Evolutionary conservation across 2,329 filamentous ascomycete species (phyloP), one percentile per base, ranked within the genome.

Genomic region (Colletotrichum nymphaeae): DNA sequence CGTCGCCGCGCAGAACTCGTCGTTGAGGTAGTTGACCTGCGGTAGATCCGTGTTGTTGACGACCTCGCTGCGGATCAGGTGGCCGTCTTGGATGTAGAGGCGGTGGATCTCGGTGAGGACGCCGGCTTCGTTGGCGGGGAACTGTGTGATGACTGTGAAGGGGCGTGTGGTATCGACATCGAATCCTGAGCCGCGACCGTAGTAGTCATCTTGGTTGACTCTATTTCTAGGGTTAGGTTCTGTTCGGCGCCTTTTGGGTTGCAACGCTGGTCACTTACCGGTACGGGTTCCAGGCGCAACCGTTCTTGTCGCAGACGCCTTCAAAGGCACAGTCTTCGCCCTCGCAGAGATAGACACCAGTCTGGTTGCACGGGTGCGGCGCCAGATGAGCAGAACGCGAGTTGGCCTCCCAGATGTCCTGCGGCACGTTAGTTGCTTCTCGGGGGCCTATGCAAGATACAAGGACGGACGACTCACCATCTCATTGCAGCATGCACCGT

Each of bases 381-480:
- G 87, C 86, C 19, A 87, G 78, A 9, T 83, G 82, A 22, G 81
- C 85, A 5, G 88, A 79, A 4, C 79, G 79, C 24, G 81, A 81
- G 80, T 89, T 89, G 63, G 87, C 87, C 72, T 89, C 87, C 86
- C 87, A 89, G 75, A 89, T 88, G 70, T 89, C 88, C 74, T 75
- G 24, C 7, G 8, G 1, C 16, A 3, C 73, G 14, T 72, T 53
- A 46, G 26, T n/a, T 26, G 6, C 14, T 24, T 37, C n/a, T 53
- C 0, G 16, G 2, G 53, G 5, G 14, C 24, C n/a, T 16, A n/a
- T 32, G 28, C 16, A 22, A 14, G 26, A 12, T 11, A 4, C 19
- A 9, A 19, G 16, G n/a, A 37, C 26, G 16, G 24, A 7, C 6
- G 35, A 2, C 72, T 63, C n/a, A 75, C 74, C 79, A 89, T 85